phyloP scores from a whole-genome alignment of 1,284 basidiomycete genomes.

The Hortiboletus rubellus region DNA sequence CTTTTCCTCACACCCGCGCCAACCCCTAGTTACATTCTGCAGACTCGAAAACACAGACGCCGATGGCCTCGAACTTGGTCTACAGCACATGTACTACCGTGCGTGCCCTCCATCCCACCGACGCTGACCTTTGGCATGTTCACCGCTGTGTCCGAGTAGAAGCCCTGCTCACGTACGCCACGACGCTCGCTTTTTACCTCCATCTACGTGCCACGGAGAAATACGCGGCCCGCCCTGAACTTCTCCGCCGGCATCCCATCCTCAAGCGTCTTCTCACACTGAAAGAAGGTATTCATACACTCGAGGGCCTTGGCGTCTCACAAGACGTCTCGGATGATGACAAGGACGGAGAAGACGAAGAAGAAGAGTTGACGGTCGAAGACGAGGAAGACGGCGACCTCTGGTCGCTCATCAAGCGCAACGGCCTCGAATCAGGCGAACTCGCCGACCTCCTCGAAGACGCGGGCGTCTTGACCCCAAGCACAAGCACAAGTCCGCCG shows the following conservation, averaged over 20 bases:
- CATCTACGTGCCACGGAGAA: slow-evolving; percentile 75
- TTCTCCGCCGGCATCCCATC: slow-evolving; percentile 76
- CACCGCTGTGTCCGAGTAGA: slow-evolving; percentile 48
- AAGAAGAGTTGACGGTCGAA: slow-evolving; percentile 30
- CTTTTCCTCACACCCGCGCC: background rate
- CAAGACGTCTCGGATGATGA: slow-evolving; percentile 57
- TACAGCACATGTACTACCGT: slow-evolving; percentile 80
- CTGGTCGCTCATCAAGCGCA: slow-evolving; percentile 28
- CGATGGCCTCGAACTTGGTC: slow-evolving; percentile 55
- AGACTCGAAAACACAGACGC: slow-evolving; percentile 52
- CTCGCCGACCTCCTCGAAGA: slow-evolving; percentile 58
- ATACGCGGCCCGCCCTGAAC: slow-evolving; percentile 61
- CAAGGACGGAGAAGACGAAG: slow-evolving; percentile 40
- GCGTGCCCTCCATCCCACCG: slow-evolving; percentile 31
- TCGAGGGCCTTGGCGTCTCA: slow-evolving; percentile 73
- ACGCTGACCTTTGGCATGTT: background rate
- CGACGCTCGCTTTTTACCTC: slow-evolving; percentile 91
- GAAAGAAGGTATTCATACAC: slow-evolving; percentile 78
- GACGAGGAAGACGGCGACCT: slow-evolving; percentile 26
- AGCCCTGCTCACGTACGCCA: slow-evolving; percentile 86
- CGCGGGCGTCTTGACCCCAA: slow-evolving; percentile 29
- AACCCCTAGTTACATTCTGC: slow-evolving; percentile 3
- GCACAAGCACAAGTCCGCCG: slow-evolving; percentile 11
- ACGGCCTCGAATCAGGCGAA: slow-evolving; percentile 52
- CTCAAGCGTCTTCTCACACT: slow-evolving; percentile 81